These are phyloP conservation scores for Diaporthe nobilis DNA, from an alignment of 2,329 filamentous ascomycete genomes.

Conservation along the genomic window DNA sequence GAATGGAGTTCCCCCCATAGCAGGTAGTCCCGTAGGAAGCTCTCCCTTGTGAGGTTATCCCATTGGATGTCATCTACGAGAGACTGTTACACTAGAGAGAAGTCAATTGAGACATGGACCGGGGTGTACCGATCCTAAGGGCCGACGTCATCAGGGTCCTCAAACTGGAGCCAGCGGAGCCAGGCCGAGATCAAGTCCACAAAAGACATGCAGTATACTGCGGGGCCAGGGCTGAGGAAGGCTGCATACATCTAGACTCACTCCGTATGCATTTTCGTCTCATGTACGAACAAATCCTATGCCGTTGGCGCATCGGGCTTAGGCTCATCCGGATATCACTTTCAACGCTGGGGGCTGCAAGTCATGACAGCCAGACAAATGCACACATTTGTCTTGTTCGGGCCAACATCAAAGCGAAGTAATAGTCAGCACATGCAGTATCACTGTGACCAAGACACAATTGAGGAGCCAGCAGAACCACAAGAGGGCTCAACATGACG, in stretches of 20 bases:
- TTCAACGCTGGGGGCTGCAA: neutral
- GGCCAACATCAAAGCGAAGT: neutral
- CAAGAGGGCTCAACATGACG: neutral
- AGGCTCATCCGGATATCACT: neutral
- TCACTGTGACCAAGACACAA: neutral
- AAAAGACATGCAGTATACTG: neutral
- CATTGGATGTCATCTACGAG: too few relatives aligned
- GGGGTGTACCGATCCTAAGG: neutral
- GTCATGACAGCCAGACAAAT: neutral
- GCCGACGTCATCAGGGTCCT: conserved; percentile 16
- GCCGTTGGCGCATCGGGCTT: neutral
- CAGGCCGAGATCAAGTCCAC: neutral
- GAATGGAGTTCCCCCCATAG: too few relatives aligned
- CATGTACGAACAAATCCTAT: too few relatives aligned
- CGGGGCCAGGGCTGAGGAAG: neutral
- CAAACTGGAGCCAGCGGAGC: neutral
- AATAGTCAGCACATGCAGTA: neutral
- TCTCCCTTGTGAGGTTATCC: too few relatives aligned
- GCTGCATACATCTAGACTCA: neutral
- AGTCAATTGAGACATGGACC: conserved; percentile 1
- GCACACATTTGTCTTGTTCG: neutral
- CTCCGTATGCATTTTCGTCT: neutral
- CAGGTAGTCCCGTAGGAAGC: too few relatives aligned
- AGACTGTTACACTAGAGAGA: neutral
- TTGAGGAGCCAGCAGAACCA: neutral